Evolutionary conservation across 805 yeast species (phyloP), one percentile per base, ranked within the genome.

Genomic region (Sugiyamaella chiloensis): DNA sequence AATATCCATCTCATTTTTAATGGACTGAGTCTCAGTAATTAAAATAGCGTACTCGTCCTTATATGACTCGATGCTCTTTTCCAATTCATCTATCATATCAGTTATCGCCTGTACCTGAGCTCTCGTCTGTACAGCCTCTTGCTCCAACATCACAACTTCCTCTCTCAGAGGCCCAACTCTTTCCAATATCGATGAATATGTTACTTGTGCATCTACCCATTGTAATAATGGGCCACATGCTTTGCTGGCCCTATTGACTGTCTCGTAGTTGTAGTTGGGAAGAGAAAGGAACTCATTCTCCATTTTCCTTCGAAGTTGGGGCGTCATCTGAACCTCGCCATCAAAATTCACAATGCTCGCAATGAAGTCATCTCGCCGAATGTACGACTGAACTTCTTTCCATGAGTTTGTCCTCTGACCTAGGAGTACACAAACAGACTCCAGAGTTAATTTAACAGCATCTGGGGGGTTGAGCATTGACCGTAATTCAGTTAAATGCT

Each of bases 381-480:
- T 81, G n/a, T 84, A 75, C 2, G 73, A 69, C 56, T 87, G 91
- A 1, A 91, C 95, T 52, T 87, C 91, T 54, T 87, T 74, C 98
- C 98, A 91, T 2, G 66, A 52, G 0, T 69, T 57, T 0, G 78
- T 83, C 5, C 74, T 69, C 57, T 83, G 83, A 0, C 96, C 96
- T 6, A 91, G 64, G n/a, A 91, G 63, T 3, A 78, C 71, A 64
- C 96, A 88, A 0, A 91, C 96, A 2, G 96, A 84, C 58, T 91
- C 97, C 70, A 91, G 68, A 0, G 96, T 82, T 58, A 85, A 62
- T 57, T 87, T 88, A 4, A 91, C 91, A 0, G 93, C 83, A 6
- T 80, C 83, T 0, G 98, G 98, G 0, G 98, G 98, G 51, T 87
- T 87, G 5, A 78, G 67, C 95, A 91, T 86, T 11, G 96, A 83